These are phyloP conservation scores for Leccinum ochraceum DNA, from an alignment of 768 basidiomycete species.

Conservation along the genomic window DNA sequence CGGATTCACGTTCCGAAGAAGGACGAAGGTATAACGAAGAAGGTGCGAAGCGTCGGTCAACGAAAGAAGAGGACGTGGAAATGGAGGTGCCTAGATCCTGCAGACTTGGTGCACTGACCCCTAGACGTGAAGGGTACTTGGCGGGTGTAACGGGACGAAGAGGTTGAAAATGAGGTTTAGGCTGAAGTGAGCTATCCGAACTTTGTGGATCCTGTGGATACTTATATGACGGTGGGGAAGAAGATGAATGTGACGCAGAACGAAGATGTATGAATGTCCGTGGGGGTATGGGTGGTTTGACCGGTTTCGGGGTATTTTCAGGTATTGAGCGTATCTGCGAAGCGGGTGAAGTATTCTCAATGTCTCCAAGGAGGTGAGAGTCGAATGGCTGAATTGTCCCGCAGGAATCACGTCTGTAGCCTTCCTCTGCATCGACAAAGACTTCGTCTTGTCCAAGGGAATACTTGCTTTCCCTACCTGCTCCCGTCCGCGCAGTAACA, in stretches of 20 bases:
- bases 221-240: constrained; percentile 29
- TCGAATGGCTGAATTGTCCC: constrained; percentile 27
- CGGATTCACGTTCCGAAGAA: constrained; percentile 34
- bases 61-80: constrained; percentile 52
- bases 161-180: constrained; percentile 9
- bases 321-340: constrained; percentile 1
- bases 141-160: constrained; percentile 13
- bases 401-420: constrained; percentile 21
- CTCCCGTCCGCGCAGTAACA: constrained; percentile 44
- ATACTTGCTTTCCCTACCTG: constrained; percentile 32
- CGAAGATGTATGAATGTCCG: constrained; percentile 14
- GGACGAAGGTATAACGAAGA: constrained; percentile 39
- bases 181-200: constrained; percentile 21
- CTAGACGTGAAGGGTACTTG: constrained; percentile 10
- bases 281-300: constrained; percentile 26
- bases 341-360: constrained; percentile 7
- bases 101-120: constrained; percentile 28
- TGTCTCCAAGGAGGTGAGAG: constrained; percentile 17
- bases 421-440: constrained; percentile 33
- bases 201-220: constrained; percentile 19
- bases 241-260: constrained; percentile 20
- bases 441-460: constrained; percentile 30
- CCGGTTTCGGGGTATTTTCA: constrained; percentile 3
- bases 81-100: constrained; percentile 27
- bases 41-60: constrained; percentile 51